Evolutionary conservation across 164 flowering plant species (phyloP), one percentile per base, ranked within the genome.

Genomic region (Aristolochia fimbriata): DNA sequence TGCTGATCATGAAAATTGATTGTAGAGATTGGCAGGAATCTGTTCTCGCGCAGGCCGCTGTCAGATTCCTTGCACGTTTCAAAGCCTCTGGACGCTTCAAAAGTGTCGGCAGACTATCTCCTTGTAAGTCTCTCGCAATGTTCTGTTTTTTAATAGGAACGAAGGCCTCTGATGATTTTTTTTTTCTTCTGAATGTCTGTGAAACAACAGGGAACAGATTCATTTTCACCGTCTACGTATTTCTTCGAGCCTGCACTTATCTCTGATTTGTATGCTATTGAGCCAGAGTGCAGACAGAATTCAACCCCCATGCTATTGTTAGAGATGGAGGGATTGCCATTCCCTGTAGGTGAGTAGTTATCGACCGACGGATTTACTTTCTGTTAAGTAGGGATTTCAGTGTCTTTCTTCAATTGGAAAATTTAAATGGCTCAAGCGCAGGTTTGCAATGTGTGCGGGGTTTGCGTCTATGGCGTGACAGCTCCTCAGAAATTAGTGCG

Each of bases 141-240:
- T 52, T 19, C 55, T 16, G n/a, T 21, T 22, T 3, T 2, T 52
- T 1, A 21, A 0, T 21, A 9, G 1, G 51, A 50, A 50, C 3
- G 10, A 7, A n/a, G 20, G 10, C 20, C 15, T 47, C 30, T 66
- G 17, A 22, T 23, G 50, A 41, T 71, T 20, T 49, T 61, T 1
- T 48, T 51, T 52, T 10, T 22, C 12, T 11, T 19, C 23, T 23
- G n/a, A 21, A 54, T 41, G 53, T 30, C 59, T 49, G 54, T 67
- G n/a, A n/a, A 60, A n/a, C 69, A 71, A 60, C 82, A 91, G 98
- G 98, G 94, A 21, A 66, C 95, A 64, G 78, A 69, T 13, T 56
- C 86, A 71, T 1, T 33, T 57, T 55, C 87, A 20, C 50, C 49
- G 3, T 0, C 1, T 0, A 15, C 30, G 57, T 73, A 77, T 70